Evolutionary conservation across 306 rosid genomes (phyloP), one percentile per base, ranked within the genome.

Genomic region (Gastrolobium bilobum): DNA sequence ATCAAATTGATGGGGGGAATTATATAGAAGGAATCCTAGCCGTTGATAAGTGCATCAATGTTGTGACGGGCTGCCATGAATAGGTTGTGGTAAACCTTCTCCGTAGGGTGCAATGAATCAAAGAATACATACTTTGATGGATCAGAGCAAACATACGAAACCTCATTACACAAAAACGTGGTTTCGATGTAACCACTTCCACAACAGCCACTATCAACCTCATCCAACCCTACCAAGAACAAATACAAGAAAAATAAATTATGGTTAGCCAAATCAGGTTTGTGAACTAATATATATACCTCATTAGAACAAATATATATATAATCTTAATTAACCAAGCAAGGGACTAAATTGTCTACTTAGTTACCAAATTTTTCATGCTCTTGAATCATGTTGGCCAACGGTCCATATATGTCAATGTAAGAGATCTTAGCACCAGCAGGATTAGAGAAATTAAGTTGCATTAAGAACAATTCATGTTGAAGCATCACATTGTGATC

Each of bases 71-170:
- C 34, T 2, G 48, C 48, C 42, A 61, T 4, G 54, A 84, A 90
- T 10, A 88, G 0, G 39, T 13, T 34, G 52, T 83, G 35, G 50
- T 90, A 90, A 13, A 86, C 67, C 77, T 57, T 82, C 82, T 90
- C 80, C 1, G 95, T 83, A 1, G 93, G 92, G 51, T 92, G 97
- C 43, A 92, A 84, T 30, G 97, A 89, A 66, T 92, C 97, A 90
- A 90, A 92, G 44, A 92, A 92, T 1, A 92, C 68, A 71, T 87
- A 90, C 44, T 90, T 90, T 1, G 86, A 48, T 26, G 91, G 70
- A 84, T 92, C 90, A 15, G 86, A 46, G 51, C 97, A 92, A 20
- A 84, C 87, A 8, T 7, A 0, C 0, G 92, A 84, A 31, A 29
- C 13, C 9, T 20, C 33, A 53, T 87, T 90, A 34, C 97, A 92